These are phyloP conservation scores for Pulicaria dysenterica DNA, from an alignment of 129 eudicot genomes.

Conservation along the genomic window DNA sequence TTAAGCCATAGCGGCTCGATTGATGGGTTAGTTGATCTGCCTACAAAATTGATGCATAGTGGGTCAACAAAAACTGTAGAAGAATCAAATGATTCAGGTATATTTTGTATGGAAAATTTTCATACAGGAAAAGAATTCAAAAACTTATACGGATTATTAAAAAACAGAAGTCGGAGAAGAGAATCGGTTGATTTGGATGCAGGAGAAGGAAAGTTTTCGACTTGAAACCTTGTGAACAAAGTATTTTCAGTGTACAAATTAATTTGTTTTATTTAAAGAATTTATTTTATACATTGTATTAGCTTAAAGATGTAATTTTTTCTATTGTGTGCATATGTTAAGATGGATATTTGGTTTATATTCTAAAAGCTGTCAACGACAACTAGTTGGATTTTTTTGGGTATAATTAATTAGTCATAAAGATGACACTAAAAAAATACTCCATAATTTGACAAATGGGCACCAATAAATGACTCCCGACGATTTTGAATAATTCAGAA, in stretches of 20 bases:
- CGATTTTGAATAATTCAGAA: slow-evolving; percentile 20
- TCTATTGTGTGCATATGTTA: background rate
- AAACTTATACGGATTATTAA: slow-evolving; percentile 57
- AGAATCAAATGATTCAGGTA: slow-evolving; percentile 41
- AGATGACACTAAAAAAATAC: background rate
- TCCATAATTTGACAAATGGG: slow-evolving; percentile 31
- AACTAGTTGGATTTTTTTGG: background rate
- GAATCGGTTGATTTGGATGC: slow-evolving; percentile 54
- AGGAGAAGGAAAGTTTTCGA: slow-evolving; percentile 31
- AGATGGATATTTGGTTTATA: background rate
- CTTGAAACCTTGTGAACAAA: slow-evolving; percentile 18
- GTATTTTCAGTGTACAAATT: background rate
- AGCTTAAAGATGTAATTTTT: no score
- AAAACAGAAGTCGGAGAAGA: slow-evolving; percentile 51
- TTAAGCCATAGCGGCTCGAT: slow-evolving; percentile 39
- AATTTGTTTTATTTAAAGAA: background rate
- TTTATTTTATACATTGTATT: no score
- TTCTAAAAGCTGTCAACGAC: background rate
- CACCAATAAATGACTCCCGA: slow-evolving; percentile 28
- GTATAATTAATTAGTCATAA: background rate
- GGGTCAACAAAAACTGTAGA: slow-evolving; percentile 40
- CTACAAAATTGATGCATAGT: slow-evolving; percentile 26
- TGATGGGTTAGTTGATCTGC: slow-evolving; percentile 34
- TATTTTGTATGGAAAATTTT: slow-evolving; percentile 39
- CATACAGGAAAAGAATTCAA: slow-evolving; percentile 51